phyloP scores from a whole-genome alignment of 2,329 filamentous ascomycete species.

The Alternaria arborescens region DNA sequence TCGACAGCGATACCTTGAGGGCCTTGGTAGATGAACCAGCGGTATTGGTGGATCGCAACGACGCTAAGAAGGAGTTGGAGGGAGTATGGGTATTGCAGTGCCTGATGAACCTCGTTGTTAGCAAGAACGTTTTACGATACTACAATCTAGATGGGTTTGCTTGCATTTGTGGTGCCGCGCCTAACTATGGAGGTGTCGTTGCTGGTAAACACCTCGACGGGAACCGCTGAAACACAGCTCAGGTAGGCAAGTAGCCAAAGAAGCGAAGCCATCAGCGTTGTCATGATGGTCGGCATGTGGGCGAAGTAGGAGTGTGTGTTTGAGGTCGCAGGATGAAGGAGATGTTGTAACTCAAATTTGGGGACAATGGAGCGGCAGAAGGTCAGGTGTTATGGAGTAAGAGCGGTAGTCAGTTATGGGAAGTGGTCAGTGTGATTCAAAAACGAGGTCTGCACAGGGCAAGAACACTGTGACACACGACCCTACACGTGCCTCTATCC shows the following conservation, averaged over 20 bases:
- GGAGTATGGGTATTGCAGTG: background rate
- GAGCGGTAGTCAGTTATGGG: background rate
- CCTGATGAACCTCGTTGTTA: background rate
- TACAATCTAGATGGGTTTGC: background rate
- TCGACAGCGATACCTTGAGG: conserved; percentile 1
- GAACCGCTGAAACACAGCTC: background rate
- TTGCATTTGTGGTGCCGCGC: background rate
- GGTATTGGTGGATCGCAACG: background rate
- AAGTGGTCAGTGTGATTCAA: background rate
- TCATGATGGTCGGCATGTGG: background rate
- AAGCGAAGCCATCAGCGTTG: background rate
- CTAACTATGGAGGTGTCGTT: background rate
- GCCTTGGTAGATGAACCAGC: background rate
- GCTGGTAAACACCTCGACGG: background rate
- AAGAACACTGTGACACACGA: background rate
- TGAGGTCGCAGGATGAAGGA: background rate
- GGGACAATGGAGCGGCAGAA: background rate
- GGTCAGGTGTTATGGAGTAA: background rate
- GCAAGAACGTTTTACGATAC: background rate
- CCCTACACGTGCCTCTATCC: background rate
- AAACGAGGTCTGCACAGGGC: background rate
- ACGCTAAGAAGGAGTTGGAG: background rate
- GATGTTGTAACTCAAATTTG: background rate
- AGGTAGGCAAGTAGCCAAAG: background rate
- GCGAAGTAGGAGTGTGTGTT: background rate